Evolutionary conservation across 768 basidiomycete species (phyloP), one percentile per base, ranked within the genome.

Genomic region (Termitomyces sp.): DNA sequence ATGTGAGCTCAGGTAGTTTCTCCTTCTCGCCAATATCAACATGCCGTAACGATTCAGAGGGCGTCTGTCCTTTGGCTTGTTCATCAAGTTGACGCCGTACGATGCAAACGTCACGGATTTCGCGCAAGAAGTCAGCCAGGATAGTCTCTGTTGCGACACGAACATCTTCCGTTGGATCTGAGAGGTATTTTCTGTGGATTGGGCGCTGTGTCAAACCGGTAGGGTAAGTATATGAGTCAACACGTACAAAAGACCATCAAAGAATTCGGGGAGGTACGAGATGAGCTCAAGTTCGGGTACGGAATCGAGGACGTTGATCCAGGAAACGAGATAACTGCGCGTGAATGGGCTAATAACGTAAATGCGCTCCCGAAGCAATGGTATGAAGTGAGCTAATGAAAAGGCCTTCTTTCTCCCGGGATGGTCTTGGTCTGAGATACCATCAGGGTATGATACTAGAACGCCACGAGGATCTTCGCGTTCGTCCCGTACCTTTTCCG

Each of bases 261-360:
- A 73, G 68, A 98, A 95, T 66, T 97, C 89, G 1, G 97, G 97
- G 34, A 99, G 82, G 73, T 92, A 97, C 28, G 92, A 87, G 47
- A 98, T 89, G 46, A 99, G 81, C 69, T 98, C 96, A 54, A 99
- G 77, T 67, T 99, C 97, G 12, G 97, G 97, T 4, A 98, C 92
- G 20, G 94, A 95, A 68, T 98, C 94, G 46, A 99, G 81, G 4
- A 97, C 91, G 44, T 84, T 92, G 58, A 98, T 92, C 97, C 97
- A 99, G 1, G 90, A 89, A 34, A 97, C 92, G n/a, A 99, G 82
- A 70, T 94, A 98, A 69, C 88, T 96, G 59, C 97, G 78, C 0
- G 97, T 96, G 69, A 96, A 94, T 0, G 97, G 96, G 68, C 88
- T 95, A 68, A 98, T 77, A 62, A 98, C 97, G 65, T 95, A 90